Evolutionary conservation across 768 basidiomycete genomes (phyloP).

Genomic region (Megacollybia marginata): DNA sequence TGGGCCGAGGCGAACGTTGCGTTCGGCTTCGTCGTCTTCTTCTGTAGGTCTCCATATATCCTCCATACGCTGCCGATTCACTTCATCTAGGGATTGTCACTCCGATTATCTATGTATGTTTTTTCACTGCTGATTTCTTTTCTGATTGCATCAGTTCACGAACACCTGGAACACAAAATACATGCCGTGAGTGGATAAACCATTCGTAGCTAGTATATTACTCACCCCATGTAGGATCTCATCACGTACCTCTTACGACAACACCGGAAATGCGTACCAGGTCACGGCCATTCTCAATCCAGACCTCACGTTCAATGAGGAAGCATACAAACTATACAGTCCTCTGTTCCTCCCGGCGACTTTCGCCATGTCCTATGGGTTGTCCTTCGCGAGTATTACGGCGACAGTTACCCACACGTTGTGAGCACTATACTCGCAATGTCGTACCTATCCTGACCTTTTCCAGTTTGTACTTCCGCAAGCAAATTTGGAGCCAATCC

Average conservation of each 20-base stretch:
- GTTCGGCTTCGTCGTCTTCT: constrained; percentile 58
- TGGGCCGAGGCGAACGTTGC: constrained; percentile 73
- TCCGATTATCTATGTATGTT: constrained; percentile 28
- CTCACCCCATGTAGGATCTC: constrained; percentile 35
- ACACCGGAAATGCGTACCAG: constrained; percentile 51
- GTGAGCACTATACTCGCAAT: background rate
- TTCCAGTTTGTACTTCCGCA: constrained; percentile 58
- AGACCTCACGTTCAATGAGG: constrained; percentile 47
- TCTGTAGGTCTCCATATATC: constrained; percentile 33
- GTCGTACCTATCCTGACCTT: background rate
- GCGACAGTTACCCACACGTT: constrained; percentile 64
- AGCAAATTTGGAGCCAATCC: constrained; percentile 69
- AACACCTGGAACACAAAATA: constrained; percentile 55
- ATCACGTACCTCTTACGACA: constrained; percentile 58
- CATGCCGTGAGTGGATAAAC: constrained; percentile 37
- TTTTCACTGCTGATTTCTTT: background rate
- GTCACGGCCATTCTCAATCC: constrained; percentile 47
- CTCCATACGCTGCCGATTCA: background rate
- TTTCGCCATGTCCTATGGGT: constrained; percentile 72
- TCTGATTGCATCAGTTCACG: constrained; percentile 35
- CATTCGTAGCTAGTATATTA: background rate
- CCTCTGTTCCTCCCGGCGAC: constrained; percentile 61
- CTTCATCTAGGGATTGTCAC: constrained; percentile 22
- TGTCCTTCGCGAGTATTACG: constrained; percentile 80
- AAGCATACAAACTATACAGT: constrained; percentile 48